phyloP scores from a whole-genome alignment of 495 filamentous ascomycete species.

The Rostrohypoxylon terebratum region DNA sequence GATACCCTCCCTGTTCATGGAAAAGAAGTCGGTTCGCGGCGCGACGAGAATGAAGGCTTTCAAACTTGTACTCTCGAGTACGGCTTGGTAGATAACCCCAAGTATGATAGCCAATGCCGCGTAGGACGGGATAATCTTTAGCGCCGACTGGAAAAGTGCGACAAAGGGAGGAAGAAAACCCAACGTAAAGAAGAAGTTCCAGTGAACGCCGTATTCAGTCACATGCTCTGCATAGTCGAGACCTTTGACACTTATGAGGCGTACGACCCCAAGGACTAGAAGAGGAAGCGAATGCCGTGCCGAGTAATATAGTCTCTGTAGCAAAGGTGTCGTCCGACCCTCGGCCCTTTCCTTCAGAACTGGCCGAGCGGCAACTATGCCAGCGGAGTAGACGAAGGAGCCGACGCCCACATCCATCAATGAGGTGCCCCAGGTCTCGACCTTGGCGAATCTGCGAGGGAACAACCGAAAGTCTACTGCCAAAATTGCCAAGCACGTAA shows the following conservation, averaged over 20 bases:
- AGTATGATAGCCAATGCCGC: conserved; percentile 75
- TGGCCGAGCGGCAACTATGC: conserved; percentile 90
- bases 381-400: conserved; percentile 95
- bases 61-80: conserved; percentile 79
- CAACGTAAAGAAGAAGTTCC: conserved; percentile 99
- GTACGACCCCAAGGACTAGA: conserved; percentile 80
- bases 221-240: conserved; percentile 97
- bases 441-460: conserved; percentile 94
- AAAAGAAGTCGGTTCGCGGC: conserved; percentile 78
- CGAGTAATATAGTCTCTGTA: conserved; percentile 68
- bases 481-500: conserved; percentile 93
- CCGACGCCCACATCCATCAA: conserved; percentile 98
- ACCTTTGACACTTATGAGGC: conserved; percentile 90
- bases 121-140: conserved; percentile 74
- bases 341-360: conserved; percentile 76
- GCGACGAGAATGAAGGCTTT: conserved; percentile 88
- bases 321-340: conserved; percentile 60
- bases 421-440: conserved; percentile 97
- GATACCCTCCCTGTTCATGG: conserved; percentile 91
- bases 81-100: conserved; percentile 73
- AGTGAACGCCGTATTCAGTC: conserved; percentile 97
- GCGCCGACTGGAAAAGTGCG: conserved; percentile 80
- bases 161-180: conserved; percentile 90
- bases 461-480: conserved; percentile 96
- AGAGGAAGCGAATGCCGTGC: conserved; percentile 85